Conservation (phyloP, 352 stramenopile genomes). For the Saprolegnia parasitica region DNA sequence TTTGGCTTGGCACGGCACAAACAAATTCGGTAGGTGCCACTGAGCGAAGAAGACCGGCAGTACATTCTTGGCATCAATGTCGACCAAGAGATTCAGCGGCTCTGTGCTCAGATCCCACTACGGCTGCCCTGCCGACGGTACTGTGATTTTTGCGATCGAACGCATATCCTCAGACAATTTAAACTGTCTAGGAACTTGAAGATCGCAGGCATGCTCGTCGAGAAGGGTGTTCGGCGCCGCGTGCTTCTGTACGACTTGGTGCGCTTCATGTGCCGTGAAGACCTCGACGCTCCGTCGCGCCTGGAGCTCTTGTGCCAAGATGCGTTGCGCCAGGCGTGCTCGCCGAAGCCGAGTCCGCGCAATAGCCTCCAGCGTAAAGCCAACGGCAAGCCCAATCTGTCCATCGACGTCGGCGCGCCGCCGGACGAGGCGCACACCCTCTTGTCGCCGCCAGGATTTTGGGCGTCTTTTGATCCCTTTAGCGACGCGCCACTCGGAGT, state of each 20-base stretch:
- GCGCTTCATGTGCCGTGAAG: slow-evolving; percentile 79
- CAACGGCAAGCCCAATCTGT: background rate
- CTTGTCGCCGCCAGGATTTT: slow-evolving; percentile 14
- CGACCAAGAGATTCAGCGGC: slow-evolving; percentile 46
- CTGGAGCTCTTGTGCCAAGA: slow-evolving; percentile 63
- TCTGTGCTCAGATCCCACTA: slow-evolving; percentile 69
- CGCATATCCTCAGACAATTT: background rate
- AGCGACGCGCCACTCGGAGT: background rate
- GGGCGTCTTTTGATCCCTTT: slow-evolving; percentile 19
- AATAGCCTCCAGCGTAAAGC: background rate
- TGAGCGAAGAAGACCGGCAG: slow-evolving; percentile 51
- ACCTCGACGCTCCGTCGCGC: slow-evolving; percentile 63
- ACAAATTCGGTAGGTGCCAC: slow-evolving; percentile 46
- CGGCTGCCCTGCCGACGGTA: slow-evolving; percentile 51
- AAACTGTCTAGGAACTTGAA: slow-evolving; percentile 54
- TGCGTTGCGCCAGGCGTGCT: slow-evolving; percentile 57
- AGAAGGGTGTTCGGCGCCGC: slow-evolving; percentile 64
- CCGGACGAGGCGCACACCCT: background rate
- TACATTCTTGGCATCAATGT: slow-evolving; percentile 64
- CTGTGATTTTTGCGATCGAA: background rate
- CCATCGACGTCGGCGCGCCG: slow-evolving; percentile 4
- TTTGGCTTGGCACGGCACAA: background rate
- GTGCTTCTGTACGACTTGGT: slow-evolving; percentile 69
- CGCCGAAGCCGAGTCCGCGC: slow-evolving; percentile 29
- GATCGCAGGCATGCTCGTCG: slow-evolving; percentile 69